Evolutionary conservation across 495 filamentous ascomycete species (phyloP).

Genomic region (Penicillium cosmopolitanum): DNA sequence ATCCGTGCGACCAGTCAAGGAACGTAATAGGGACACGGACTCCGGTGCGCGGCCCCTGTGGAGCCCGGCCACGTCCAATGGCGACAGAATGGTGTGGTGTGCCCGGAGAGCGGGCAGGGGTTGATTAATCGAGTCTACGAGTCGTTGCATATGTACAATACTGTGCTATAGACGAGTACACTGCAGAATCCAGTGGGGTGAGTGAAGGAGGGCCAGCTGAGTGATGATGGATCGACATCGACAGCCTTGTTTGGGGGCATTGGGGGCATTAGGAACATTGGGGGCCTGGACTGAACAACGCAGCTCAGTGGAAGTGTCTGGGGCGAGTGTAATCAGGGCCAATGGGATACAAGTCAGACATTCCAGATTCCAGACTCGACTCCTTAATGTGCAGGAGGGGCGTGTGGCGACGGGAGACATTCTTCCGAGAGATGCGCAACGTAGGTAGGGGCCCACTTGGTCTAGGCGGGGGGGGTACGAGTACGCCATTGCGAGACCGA

Average conservation of each 20-base stretch:
- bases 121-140: neutral
- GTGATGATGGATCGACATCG: neutral
- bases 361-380: conserved; percentile 1
- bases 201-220: neutral
- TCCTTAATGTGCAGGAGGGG: conserved; percentile 1
- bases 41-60: neutral
- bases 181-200: neutral
- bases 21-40: neutral
- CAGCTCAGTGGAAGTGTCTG: too few relatives aligned
- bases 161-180: too few relatives aligned
- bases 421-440: neutral
- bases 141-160: too few relatives aligned
- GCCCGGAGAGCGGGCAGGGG: neutral
- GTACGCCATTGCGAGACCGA: neutral
- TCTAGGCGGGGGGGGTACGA: neutral
- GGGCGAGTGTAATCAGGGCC: neutral
- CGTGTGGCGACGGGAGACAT: conserved; percentile 4
- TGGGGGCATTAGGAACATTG: neutral
- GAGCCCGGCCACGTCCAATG: neutral
- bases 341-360: neutral
- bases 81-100: neutral
- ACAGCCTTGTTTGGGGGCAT: neutral
- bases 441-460: neutral
- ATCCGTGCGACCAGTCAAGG: neutral
- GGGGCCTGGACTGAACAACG: neutral